Percentiles rank a stretch among this genome's conserved stretches.
Conservation (phyloP, 495 filamentous ascomycete species). For the Talaromyces adpressus region DNA sequence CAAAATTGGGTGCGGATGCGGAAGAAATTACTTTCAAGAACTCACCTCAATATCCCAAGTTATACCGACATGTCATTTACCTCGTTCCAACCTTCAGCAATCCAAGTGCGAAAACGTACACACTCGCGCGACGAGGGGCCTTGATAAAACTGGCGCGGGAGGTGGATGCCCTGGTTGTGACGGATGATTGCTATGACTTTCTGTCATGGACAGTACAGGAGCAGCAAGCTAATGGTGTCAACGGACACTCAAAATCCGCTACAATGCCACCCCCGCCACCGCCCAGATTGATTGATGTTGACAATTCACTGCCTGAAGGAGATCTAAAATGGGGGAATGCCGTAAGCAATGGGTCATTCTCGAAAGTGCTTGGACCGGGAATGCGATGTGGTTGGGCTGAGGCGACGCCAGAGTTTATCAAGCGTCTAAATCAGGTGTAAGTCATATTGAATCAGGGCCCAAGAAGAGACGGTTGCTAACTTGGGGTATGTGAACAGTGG, state of each 20-base stretch:
- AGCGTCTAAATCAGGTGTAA: conserved; percentile 48
- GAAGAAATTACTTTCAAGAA: conserved; percentile 18
- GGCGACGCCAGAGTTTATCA: conserved; percentile 47
- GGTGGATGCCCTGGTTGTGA: conserved; percentile 58
- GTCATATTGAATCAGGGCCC: too few species aligned
- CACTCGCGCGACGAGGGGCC: conserved; percentile 38
- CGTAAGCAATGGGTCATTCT: conserved; percentile 63
- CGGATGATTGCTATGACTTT: conserved; percentile 75
- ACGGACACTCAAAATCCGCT: not conserved
- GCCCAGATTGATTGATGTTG: not conserved
- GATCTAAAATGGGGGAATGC: conserved; percentile 50
- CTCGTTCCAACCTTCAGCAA: conserved; percentile 63
- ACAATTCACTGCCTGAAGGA: not conserved
- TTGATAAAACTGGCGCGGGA: conserved; percentile 54
- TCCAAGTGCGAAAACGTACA: conserved; percentile 58
- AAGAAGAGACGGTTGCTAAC: too few species aligned
- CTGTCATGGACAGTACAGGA: conserved; percentile 42
- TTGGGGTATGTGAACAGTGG: conserved; percentile 31
- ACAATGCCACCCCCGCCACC: not conserved
- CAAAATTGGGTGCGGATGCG: conserved; percentile 6
- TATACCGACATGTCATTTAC: conserved; percentile 68
- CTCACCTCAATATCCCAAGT: conserved; percentile 36
- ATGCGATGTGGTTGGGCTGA: conserved; percentile 67
- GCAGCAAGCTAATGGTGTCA: not conserved
- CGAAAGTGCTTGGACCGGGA: conserved; percentile 62